These are phyloP conservation scores for Yamadazyma nakazawae DNA, from an alignment of 805 yeast species.

Conservation along the genomic window DNA sequence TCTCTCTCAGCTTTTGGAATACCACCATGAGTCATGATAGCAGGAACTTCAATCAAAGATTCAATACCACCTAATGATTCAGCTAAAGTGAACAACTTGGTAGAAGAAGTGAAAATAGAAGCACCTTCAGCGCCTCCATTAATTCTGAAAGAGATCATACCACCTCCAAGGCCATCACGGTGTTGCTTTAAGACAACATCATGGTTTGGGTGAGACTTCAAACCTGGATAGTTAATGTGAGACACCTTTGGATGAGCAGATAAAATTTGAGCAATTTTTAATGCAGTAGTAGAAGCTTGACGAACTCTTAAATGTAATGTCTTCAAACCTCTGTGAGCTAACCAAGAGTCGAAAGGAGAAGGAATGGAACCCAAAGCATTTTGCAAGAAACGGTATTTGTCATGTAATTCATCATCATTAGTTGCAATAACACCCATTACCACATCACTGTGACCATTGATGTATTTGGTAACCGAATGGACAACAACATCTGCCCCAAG, in stretches of 20 bases:
- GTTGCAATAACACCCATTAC: conserved; percentile 82
- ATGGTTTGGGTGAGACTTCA: conserved; percentile 60
- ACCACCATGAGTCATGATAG: conserved; percentile 90
- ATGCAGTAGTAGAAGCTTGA: conserved; percentile 66
- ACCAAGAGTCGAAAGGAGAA: conserved; percentile 88
- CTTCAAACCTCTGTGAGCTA: conserved; percentile 88
- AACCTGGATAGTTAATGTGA: conserved; percentile 82
- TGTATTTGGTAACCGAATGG: conserved; percentile 86
- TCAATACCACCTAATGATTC: conserved; percentile 92
- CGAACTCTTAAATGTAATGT: conserved; percentile 78
- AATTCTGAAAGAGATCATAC: conserved; percentile 86
- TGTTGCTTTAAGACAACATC: conserved; percentile 70
- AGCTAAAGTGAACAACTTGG: conserved; percentile 78
- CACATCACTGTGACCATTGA: conserved; percentile 90
- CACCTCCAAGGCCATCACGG: conserved; percentile 84
- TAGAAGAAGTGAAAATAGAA: conserved; percentile 64
- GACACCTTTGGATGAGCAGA: conserved; percentile 48
- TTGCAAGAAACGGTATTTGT: conserved; percentile 70
- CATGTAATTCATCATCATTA: conserved; percentile 57
- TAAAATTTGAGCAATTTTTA: conserved; percentile 65
- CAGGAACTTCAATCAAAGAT: conserved; percentile 82
- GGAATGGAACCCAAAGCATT: conserved; percentile 88
- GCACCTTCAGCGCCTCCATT: conserved; percentile 80
- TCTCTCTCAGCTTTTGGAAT: conserved; percentile 77
- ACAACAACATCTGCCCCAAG: conserved; percentile 86